Evolutionary conservation across 176 grass and related monocot genomes (phyloP).

Genomic region (Tillandsia fasciculata): DNA sequence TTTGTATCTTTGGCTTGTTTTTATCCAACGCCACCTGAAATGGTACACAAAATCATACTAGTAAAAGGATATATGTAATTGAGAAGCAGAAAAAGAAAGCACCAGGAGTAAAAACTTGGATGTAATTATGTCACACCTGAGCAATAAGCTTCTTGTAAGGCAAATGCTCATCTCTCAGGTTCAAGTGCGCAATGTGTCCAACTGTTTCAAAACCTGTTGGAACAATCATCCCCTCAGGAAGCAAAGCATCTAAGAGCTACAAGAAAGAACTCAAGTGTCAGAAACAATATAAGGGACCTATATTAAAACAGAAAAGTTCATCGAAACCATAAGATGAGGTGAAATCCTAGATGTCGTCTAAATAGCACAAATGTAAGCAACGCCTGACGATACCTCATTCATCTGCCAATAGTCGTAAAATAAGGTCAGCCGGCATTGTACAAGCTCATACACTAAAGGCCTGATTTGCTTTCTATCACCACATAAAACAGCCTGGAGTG

Average conservation of each 20-base stretch:
- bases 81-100: slow-evolving; percentile 6
- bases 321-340: background rate
- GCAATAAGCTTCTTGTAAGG: slow-evolving; percentile 81
- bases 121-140: slow-evolving; percentile 36
- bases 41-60: background rate
- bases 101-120: slow-evolving; percentile 1
- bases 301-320: background rate
- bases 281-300: background rate
- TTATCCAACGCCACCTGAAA: slow-evolving; percentile 78
- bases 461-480: slow-evolving; percentile 28
- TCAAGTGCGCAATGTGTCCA: slow-evolving; percentile 88
- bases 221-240: slow-evolving; percentile 65
- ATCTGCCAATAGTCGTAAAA: slow-evolving; percentile 81
- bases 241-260: slow-evolving; percentile 72
- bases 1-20: slow-evolving; percentile 92
- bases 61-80: slow-evolving; percentile 11
- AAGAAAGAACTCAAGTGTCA: slow-evolving; percentile 22
- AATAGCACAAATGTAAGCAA: background rate
- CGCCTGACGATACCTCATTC: slow-evolving; percentile 52
- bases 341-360: background rate
- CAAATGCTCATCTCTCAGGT: slow-evolving; percentile 70
- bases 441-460: slow-evolving; percentile 56
- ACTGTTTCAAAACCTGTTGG: slow-evolving; percentile 81
- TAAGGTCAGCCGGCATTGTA: slow-evolving; percentile 63
- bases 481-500: slow-evolving; percentile 48